These are phyloP conservation scores for Colletotrichum eleusines DNA, from an alignment of 2,329 filamentous ascomycete species.

Conservation along the genomic window DNA sequence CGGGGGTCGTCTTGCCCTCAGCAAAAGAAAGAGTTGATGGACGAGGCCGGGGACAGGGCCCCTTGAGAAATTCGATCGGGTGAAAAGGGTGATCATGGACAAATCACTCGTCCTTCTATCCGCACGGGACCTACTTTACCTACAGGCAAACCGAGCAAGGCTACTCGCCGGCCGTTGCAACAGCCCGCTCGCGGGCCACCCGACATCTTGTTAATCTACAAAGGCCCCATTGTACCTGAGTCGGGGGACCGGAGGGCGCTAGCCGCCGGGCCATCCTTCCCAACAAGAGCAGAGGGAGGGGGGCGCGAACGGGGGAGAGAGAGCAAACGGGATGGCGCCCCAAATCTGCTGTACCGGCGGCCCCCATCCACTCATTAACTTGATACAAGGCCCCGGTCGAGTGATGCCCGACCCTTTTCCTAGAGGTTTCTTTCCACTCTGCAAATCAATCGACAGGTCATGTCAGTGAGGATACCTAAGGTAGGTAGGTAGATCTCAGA, in stretches of 20 bases:
- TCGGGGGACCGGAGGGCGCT: constrained; percentile 1
- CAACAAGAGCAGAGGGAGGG: not conserved
- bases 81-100: not conserved
- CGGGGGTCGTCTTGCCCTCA: not conserved
- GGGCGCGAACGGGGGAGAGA: not conserved
- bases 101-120: not conserved
- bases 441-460: constrained; percentile 25
- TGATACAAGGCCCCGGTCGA: constrained; percentile 30
- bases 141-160: not conserved
- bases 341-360: constrained; percentile 34
- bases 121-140: not conserved
- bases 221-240: constrained; percentile 12
- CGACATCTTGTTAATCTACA: constrained; percentile 18
- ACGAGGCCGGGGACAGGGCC: not conserved
- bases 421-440: constrained; percentile 18
- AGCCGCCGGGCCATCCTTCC: not conserved
- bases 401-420: constrained; percentile 17
- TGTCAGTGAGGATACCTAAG: not conserved
- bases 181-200: constrained; percentile 5
- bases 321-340: constrained; percentile 13
- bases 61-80: not conserved
- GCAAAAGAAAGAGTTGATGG: not conserved
- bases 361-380: constrained; percentile 23
- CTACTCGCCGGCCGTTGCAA: not conserved
- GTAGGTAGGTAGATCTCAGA: constrained; percentile 11